A percentile compares a stretch with the other conserved stretches of the same genome.
Evolutionary conservation across 768 basidiomycete genomes (phyloP).

Genomic region (Russula vinacea): DNA sequence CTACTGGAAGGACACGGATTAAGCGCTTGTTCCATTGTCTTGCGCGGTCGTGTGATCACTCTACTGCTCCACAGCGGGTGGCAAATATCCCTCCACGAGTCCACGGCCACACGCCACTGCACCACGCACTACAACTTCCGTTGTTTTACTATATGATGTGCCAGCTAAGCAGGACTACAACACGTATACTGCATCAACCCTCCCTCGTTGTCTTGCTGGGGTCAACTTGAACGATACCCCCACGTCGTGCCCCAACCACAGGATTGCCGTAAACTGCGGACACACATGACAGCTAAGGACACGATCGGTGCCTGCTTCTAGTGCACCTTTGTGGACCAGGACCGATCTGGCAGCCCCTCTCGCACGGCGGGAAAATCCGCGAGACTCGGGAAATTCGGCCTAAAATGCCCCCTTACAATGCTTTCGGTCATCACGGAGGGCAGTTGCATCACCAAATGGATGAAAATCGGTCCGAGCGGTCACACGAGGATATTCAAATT

Average conservation of each 20-base stretch:
- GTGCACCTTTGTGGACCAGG: neutral
- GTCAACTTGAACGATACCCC: neutral
- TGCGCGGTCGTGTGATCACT: neutral
- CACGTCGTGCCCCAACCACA: neutral
- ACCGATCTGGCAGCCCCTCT: neutral
- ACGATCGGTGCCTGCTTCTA: constrained; percentile 7
- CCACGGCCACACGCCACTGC: neutral
- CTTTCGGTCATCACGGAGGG: neutral
- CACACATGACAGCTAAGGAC: neutral
- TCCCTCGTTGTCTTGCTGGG: neutral
- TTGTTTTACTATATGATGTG: neutral
- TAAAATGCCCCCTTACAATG: neutral
- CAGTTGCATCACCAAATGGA: neutral
- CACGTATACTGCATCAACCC: neutral
- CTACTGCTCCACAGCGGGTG: too few relatives aligned
- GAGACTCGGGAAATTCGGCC: neutral
- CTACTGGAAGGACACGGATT: neutral
- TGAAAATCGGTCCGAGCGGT: neutral
- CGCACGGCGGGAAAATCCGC: neutral
- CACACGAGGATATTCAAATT: neutral
- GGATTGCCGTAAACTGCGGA: neutral
- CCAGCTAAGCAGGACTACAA: neutral
- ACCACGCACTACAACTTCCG: neutral
- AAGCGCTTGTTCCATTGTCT: neutral
- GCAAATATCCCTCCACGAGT: neutral